phyloP scores from a whole-genome alignment of 2,329 filamentous ascomycete species.

The Colletotrichum navitas region DNA sequence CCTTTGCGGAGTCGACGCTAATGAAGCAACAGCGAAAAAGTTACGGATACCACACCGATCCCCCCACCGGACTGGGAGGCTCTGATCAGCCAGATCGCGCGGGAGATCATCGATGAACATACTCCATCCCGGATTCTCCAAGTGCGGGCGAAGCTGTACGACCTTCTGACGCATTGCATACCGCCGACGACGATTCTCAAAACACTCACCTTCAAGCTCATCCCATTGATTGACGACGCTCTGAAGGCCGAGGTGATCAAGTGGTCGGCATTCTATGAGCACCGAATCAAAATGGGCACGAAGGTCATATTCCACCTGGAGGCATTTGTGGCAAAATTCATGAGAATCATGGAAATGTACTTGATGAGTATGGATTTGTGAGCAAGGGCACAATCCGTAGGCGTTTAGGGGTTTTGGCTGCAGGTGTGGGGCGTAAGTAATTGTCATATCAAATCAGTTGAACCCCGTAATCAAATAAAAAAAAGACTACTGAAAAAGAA shows the following conservation, averaged over 20 bases:
- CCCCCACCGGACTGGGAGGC: slow-evolving; percentile 98
- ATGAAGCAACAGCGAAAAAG: slow-evolving; percentile 77
- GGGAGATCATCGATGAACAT: slow-evolving; percentile 92
- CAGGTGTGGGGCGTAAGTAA: not conserved
- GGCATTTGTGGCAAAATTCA: slow-evolving; percentile 98
- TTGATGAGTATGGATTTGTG: slow-evolving; percentile 86
- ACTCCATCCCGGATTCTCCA: slow-evolving; percentile 89
- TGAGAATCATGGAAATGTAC: slow-evolving; percentile 94
- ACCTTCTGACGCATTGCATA: slow-evolving; percentile 96
- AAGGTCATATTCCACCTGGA: slow-evolving; percentile 99
- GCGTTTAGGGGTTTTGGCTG: slow-evolving; percentile 43
- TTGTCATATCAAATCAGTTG: slow-evolving; percentile 6
- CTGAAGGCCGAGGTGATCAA: slow-evolving; percentile 93
- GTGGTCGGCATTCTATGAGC: slow-evolving; percentile 98
- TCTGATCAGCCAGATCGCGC: slow-evolving; percentile 88
- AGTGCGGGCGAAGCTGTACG: slow-evolving; percentile 94
- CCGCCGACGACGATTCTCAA: slow-evolving; percentile 94
- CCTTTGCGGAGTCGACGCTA: slow-evolving; percentile 44
- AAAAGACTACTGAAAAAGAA: too few relatives aligned
- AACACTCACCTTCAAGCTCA: slow-evolving; percentile 92
- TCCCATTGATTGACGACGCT: slow-evolving; percentile 87
- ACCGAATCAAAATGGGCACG: slow-evolving; percentile 88
- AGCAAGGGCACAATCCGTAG: slow-evolving; percentile 45
- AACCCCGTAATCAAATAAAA: too few relatives aligned
- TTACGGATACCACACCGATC: slow-evolving; percentile 88